phyloP scores from a whole-genome alignment of 192 early-diverging fungal species.

The Helicostylum pulchrum region DNA sequence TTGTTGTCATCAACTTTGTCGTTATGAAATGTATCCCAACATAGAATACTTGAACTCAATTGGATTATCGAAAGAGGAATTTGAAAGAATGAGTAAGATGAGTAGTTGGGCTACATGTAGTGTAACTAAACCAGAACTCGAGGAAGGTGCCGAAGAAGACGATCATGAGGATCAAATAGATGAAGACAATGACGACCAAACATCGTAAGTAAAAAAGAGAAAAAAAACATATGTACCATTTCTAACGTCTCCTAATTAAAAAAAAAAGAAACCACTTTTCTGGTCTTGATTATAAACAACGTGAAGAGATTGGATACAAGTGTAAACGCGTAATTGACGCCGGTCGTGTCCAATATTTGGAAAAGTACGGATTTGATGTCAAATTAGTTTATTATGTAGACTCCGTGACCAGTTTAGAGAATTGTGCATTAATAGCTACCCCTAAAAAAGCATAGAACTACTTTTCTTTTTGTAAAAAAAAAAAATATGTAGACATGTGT shows the following conservation, averaged over 20 bases:
- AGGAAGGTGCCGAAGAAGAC: constrained; percentile 30
- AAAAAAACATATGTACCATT: neutral
- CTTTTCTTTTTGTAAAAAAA: neutral
- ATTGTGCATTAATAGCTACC: constrained; percentile 65
- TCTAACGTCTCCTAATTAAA: neutral
- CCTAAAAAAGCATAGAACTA: constrained; percentile 14
- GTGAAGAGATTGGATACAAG: constrained; percentile 63
- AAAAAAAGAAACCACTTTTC: constrained; percentile 61
- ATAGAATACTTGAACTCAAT: constrained; percentile 55
- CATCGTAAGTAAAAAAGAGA: constrained; percentile 13
- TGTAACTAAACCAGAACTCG: constrained; percentile 26
- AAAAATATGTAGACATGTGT: neutral
- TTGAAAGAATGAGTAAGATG: constrained; percentile 64
- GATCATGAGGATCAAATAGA: constrained; percentile 35
- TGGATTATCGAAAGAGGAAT: constrained; percentile 51
- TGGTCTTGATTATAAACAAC: constrained; percentile 55
- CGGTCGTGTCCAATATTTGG: constrained; percentile 61
- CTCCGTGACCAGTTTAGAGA: constrained; percentile 64
- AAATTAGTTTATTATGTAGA: constrained; percentile 76
- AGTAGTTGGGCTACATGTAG: constrained; percentile 77
- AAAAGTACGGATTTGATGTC: constrained; percentile 55
- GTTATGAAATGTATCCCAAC: constrained; percentile 68
- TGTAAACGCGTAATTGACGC: constrained; percentile 79
- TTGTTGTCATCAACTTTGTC: constrained; percentile 87
- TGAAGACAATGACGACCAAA: constrained; percentile 41